Evolutionary conservation across 1,284 basidiomycete genomes (phyloP), one percentile per base, ranked within the genome.

Genomic region (Leccinum pseudoinsigne): DNA sequence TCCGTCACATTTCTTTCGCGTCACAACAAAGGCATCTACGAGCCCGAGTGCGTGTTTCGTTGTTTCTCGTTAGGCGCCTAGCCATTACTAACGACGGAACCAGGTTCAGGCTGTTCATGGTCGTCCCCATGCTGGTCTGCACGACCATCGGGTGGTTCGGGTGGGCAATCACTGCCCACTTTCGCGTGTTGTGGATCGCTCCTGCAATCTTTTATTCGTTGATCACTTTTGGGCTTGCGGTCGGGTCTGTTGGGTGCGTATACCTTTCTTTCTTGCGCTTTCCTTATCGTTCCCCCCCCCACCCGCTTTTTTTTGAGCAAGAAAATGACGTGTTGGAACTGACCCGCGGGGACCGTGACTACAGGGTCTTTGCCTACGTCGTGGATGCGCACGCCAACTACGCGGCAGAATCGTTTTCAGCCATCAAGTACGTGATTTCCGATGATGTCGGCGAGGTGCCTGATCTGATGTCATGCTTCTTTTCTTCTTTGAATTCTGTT

Each of bases 101-200:
- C 34, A 57, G 5, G n/a, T 57, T 57, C 26, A 57, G 56, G 38
- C 26, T 57, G 26, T 57, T 57, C 26, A 57, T 57, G 26, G 56
- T 57, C 16, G 2, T 57, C 40, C 56, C 56, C 5, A 57, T 57
- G 56, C 38, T 57, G 16, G 28, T 57, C 38, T n/a, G 23, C 38
- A 26, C 56, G 9, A 42, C 56, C 38, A 57, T 57, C 14, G 56
- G 40, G 26, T 57, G 56, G 40, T 57, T 57, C 38, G 40, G 56
- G 40, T 45, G 56, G 56, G 56, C 40, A 14, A 18, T 57, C 10
- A 57, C 38, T 57, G 38, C 56, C 5, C 21, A 57, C 38, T 42
- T 57, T 38, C 23, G 11, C 5, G 56, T 42, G 42, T 42, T 42
- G 21, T 57, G 56, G 56, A 57, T 57, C 38, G 56, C 34, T 18